Evolutionary conservation across 768 basidiomycete species (phyloP).

Genomic region (Calocera cornea): DNA sequence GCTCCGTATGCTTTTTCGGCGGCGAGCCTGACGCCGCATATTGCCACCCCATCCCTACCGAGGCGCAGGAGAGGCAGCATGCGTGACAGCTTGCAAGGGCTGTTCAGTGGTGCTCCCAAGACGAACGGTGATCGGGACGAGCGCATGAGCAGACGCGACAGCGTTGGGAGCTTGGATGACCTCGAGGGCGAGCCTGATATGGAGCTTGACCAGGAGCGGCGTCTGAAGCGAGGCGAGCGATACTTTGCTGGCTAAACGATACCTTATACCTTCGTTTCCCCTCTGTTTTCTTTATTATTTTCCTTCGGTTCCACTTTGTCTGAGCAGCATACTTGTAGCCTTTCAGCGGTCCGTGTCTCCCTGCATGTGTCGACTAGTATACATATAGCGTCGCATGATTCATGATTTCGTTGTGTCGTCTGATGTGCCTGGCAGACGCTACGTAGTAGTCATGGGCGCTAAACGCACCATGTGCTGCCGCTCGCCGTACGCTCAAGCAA

Average conservation of each 20-base stretch:
- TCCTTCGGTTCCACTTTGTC: background rate
- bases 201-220: background rate
- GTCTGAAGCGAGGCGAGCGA: background rate
- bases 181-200: background rate
- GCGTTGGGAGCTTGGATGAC: background rate
- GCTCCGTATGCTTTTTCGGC: background rate
- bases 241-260: background rate
- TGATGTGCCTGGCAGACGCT: no score
- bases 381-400: background rate
- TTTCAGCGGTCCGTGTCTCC: background rate
- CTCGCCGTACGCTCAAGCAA: no score
- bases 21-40: background rate
- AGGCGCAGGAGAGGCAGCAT: background rate
- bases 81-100: background rate
- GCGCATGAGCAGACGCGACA: background rate
- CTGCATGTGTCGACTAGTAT: conserved; percentile 4
- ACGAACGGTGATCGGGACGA: background rate
- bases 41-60: background rate
- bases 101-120: background rate
- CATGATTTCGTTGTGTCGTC: no score
- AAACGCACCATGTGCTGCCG: no score
- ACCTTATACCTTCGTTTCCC: background rate
- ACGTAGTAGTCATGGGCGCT: no score
- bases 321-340: background rate
- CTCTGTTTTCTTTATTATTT: background rate